Evolutionary conservation across 2,329 filamentous ascomycete genomes (phyloP).

Genomic region (Trichophyton equinum): DNA sequence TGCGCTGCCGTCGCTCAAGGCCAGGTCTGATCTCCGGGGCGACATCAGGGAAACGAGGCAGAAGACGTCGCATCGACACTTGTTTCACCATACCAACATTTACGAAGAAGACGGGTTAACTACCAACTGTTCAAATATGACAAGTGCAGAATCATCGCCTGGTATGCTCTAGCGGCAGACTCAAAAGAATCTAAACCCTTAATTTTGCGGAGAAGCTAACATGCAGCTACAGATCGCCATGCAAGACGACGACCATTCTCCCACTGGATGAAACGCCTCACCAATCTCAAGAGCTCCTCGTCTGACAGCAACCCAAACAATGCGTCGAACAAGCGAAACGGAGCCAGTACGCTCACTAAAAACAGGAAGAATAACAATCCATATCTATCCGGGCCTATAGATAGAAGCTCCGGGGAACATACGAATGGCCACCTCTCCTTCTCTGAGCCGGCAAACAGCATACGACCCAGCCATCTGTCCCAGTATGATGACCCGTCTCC

Average conservation of each 20-base stretch:
- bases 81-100: neutral
- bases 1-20: no score
- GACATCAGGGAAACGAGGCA: neutral
- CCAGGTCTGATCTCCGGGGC: neutral
- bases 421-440: constrained; percentile 38
- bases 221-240: constrained; percentile 46
- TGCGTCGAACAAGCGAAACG: constrained; percentile 28
- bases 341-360: constrained; percentile 19
- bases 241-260: constrained; percentile 75
- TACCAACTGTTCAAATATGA: neutral
- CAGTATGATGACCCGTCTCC: constrained; percentile 43
- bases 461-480: constrained; percentile 41
- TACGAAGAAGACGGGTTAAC: neutral
- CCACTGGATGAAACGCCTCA: constrained; percentile 86
- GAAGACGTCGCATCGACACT: neutral
- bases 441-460: constrained; percentile 42
- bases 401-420: constrained; percentile 24
- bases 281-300: constrained; percentile 68
- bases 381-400: constrained; percentile 64
- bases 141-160: neutral
- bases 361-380: constrained; percentile 73
- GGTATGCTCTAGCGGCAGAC: neutral
- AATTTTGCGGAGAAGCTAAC: neutral
- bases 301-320: constrained; percentile 34
- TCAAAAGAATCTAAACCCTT: neutral